phyloP scores from a whole-genome alignment of 495 filamentous ascomycete species.

The Neurospora africana region DNA sequence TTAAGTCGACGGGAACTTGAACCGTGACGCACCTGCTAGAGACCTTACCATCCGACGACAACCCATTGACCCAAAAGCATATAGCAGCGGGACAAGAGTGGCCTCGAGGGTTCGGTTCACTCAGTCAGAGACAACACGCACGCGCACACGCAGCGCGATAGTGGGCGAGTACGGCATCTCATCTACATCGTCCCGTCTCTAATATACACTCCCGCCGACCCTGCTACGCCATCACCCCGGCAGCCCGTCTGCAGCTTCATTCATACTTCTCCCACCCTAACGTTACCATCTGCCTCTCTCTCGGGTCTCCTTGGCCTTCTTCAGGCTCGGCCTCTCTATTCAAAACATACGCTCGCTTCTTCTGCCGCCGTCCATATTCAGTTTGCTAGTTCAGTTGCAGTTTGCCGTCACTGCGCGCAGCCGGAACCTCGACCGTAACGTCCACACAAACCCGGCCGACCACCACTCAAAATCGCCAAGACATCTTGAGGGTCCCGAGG shows the following conservation, averaged over 20 bases:
- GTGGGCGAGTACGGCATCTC: background rate
- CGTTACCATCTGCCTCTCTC: background rate
- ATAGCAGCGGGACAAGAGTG: background rate
- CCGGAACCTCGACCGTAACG: background rate
- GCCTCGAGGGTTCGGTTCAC: background rate
- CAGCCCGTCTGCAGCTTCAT: background rate
- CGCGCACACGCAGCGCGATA: background rate
- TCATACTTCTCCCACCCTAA: background rate
- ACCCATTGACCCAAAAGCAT: background rate
- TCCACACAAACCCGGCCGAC: background rate
- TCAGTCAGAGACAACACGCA: background rate
- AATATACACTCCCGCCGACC: background rate
- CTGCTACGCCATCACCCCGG: background rate
- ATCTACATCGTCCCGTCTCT: background rate
- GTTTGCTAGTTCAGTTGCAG: slow-evolving; percentile 4
- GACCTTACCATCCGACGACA: background rate
- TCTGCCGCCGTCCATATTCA: background rate
- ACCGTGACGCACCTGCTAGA: background rate
- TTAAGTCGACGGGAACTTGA: background rate
- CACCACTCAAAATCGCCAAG: background rate
- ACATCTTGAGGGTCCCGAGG: slow-evolving; percentile 1
- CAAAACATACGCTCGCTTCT: background rate
- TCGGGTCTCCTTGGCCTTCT: background rate
- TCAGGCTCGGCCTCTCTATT: background rate
- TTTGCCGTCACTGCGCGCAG: slow-evolving; percentile 19